These are phyloP conservation scores for Amanita jacksonii DNA, from an alignment of 768 basidiomycete genomes.

Conservation along the genomic window DNA sequence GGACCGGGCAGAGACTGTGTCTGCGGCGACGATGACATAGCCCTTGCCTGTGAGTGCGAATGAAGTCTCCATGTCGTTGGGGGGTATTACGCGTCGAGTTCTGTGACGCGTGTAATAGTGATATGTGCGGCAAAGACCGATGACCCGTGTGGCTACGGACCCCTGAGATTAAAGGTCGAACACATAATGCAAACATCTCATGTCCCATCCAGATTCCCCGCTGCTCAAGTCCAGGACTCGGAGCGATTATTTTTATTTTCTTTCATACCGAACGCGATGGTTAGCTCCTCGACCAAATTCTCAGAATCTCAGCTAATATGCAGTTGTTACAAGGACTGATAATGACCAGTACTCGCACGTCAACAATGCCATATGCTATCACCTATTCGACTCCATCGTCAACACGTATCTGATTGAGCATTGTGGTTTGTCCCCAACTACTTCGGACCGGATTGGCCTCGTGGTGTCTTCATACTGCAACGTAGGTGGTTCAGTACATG, in stretches of 20 bases:
- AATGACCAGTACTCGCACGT: slow-evolving; percentile 81
- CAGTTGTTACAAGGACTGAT: slow-evolving; percentile 59
- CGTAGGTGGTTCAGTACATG: slow-evolving; percentile 22
- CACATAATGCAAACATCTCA: no score
- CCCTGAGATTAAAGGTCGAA: no score
- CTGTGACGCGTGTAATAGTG: slow-evolving; percentile 3
- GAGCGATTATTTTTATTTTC: slow-evolving; percentile 48
- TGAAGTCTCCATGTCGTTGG: slow-evolving; percentile 68
- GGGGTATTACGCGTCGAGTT: slow-evolving; percentile 5
- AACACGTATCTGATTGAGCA: slow-evolving; percentile 68
- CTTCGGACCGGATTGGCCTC: slow-evolving; percentile 54
- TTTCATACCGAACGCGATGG: slow-evolving; percentile 66
- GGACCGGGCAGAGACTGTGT: slow-evolving; percentile 81
- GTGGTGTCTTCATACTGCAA: slow-evolving; percentile 73
- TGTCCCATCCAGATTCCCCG: no score
- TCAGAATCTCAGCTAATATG: neutral
- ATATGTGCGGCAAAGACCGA: slow-evolving; percentile 7
- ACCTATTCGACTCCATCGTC: slow-evolving; percentile 73
- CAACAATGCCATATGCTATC: slow-evolving; percentile 77
- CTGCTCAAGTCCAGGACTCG: slow-evolving; percentile 34
- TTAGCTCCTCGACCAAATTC: slow-evolving; percentile 21
- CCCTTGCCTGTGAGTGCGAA: slow-evolving; percentile 90
- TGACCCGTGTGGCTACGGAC: no score
- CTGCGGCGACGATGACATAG: slow-evolving; percentile 87
- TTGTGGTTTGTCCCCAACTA: slow-evolving; percentile 46